phyloP scores from a whole-genome alignment of 805 yeast species.

The Wickerhamiella azymoides region DNA sequence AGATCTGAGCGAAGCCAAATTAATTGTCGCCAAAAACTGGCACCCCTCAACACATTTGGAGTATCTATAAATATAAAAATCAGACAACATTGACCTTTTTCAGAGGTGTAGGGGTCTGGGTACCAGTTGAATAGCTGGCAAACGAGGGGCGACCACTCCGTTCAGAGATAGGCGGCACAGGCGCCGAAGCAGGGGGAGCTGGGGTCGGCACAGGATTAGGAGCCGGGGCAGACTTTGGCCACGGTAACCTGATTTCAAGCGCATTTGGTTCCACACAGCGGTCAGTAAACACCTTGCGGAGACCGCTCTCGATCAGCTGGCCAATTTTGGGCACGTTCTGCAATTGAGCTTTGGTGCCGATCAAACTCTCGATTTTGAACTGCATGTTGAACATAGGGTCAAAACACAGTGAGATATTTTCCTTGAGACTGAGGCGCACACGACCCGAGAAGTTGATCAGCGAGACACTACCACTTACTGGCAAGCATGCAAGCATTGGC shows the following conservation, averaged over 20 bases:
- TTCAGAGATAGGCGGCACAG: background rate
- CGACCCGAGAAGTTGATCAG: constrained; percentile 86
- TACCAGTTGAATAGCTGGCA: background rate
- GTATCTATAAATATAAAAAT: background rate
- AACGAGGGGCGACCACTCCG: constrained; percentile 1
- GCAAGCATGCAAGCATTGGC: constrained; percentile 73
- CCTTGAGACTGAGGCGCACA: constrained; percentile 48
- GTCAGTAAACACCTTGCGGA: constrained; percentile 82
- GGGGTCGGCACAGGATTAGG: background rate
- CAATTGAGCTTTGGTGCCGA: constrained; percentile 83
- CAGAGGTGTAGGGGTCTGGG: background rate
- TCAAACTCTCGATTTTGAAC: constrained; percentile 72
- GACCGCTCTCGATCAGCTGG: constrained; percentile 63
- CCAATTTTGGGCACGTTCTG: constrained; percentile 90
- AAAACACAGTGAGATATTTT: constrained; percentile 62
- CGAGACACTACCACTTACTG: constrained; percentile 72
- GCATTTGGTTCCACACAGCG: constrained; percentile 89
- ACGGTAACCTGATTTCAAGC: constrained; percentile 68
- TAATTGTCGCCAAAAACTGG: no score
- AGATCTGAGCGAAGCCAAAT: no score
- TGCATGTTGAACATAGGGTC: constrained; percentile 84
- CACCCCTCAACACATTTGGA: no score
- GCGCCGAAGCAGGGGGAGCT: background rate
- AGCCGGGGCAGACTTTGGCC: background rate
- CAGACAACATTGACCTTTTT: background rate